Evolutionary conservation across 768 basidiomycete genomes (phyloP), one percentile per base, ranked within the genome.

Genomic region (Phlegmacium glaucopus): DNA sequence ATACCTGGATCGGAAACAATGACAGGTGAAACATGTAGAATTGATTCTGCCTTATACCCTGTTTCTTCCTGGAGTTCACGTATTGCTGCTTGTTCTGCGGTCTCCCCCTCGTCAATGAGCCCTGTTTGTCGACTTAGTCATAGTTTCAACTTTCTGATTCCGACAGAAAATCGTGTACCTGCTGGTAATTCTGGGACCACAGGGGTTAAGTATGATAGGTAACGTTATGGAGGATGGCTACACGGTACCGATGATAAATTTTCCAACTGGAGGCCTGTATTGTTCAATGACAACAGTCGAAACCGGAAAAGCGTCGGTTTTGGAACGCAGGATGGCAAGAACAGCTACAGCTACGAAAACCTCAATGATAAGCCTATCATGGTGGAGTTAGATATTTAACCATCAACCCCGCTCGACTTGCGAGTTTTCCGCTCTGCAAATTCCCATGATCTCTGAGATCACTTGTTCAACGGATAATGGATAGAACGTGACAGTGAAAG

Each of bases 51-150:
- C 44, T 76, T 81, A 67, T 81, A 95, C 4, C 94, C 94, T 2
- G 94, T 96, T 65, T 98, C 95, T 68, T 98, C 95, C 58, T 83
- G 76, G 11, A 98, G 77, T 63, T 98, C 95, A 16, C 95, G 80
- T 30, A 93, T 74, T 1, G 94, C 94, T 1, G 92, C 79, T 13
- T 77, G 67, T 64, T 87, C 89, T 0, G 90, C 75, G 1, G 85
- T 81, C 71, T 98, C 95, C 0, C 82, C 82, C 49, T 85, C 82
- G 61, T 95, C 91, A 53, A 98, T 80, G 13, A 98, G 68, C 26
- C 94, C 92, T 81, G 50, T 22, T 22, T 22, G 22, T 22, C 22
- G 22, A 3, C 22, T 22, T 22, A 11, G 38, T 45, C 6, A 39
- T 36, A 40, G n/a, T 34, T n/a, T 34, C n/a, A 34, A 34, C 32